Base-by-base conservation (phyloP, 164 flowering plant genomes). In the Vitis rotundifolia region DNA sequence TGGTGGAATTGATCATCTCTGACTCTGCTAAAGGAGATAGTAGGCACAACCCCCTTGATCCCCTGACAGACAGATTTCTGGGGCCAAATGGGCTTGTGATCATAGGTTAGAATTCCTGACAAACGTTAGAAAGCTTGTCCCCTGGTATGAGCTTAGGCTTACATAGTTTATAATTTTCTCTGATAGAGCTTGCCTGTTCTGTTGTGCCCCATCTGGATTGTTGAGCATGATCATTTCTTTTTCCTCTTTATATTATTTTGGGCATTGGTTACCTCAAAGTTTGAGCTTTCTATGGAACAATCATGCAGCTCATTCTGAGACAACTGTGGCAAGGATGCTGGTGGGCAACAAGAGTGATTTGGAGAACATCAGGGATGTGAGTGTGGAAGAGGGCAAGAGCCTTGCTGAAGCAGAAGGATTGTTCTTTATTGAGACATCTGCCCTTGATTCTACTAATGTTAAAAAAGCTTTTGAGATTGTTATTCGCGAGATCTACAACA, bases 401-500 rank as follows among this genome's bases (percentile, higher is more conserved):
- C 73, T 79, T 14, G 82, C 82, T 10, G 79, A 76, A 71, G 67
- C 68, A 26, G 78, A 79, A 68, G 77, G 74, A 13, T 64, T 79
- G 50, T 79, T 79, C 73, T 79, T 79, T 68, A 79, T 79, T 37
- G 82, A 79, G 73, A 79, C 82, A 55, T 79, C 82, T 28, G 82
- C 82, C 16, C 73, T 79, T 3, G 77, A 76, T 59, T 56, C 76
- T 5, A 79, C 82, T 5, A 79, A 79, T 57, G 82, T 79, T 5
- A 76, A 59, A 8, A 57, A n/a, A 14, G 81, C 81, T 50, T 79
- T 79, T 52, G 78, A 79, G 69, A 63, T 79, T n/a, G 81, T 75
- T 56, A 71, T 76, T 9, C 66, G 67, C 31, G 77, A 79, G 63
- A 76, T 79, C 51, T 76, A 79, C 75, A 68, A 70, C 66, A 74